Conservation (phyloP, 352 stramenopile genomes). For the Phytopythium helicoides region DNA sequence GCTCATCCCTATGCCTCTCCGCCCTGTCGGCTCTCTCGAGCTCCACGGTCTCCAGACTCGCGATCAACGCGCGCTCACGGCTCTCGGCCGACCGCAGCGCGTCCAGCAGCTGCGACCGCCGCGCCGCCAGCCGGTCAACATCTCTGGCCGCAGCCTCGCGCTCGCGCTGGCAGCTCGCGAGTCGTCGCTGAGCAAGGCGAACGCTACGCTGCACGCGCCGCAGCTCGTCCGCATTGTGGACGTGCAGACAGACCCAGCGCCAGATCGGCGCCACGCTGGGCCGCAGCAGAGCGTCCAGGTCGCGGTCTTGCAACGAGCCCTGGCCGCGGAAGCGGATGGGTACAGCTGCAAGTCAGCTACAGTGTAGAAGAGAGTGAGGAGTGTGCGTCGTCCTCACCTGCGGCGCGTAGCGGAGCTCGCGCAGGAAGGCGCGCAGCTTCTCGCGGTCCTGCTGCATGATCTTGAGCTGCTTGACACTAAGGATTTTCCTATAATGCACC, state of each 20-base stretch:
- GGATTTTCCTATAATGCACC: too few relatives aligned
- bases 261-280: constrained; percentile 28
- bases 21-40: constrained; percentile 12
- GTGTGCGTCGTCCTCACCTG: constrained; percentile 12
- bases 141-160: constrained; percentile 24
- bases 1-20: constrained; percentile 3
- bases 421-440: constrained; percentile 42
- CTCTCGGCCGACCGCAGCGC: constrained; percentile 17
- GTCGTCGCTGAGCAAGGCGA: constrained; percentile 18
- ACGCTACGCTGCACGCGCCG: constrained; percentile 26
- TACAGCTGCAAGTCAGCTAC: background rate
- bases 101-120: constrained; percentile 19
- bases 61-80: constrained; percentile 21
- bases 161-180: constrained; percentile 34
- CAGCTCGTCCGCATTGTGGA: constrained; percentile 37
- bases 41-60: constrained; percentile 24
- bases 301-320: constrained; percentile 29
- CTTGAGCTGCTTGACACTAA: too few relatives aligned
- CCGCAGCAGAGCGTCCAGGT: constrained; percentile 43
- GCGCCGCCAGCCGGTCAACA: constrained; percentile 13
- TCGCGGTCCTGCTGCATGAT: constrained; percentile 18
- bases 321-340: constrained; percentile 26
- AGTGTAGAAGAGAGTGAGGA: background rate
- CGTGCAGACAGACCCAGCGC: constrained; percentile 36
- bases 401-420: constrained; percentile 34